These are phyloP conservation scores for Dactylellina cionopaga DNA, from an alignment of 2,329 filamentous ascomycete genomes.

Conservation along the genomic window DNA sequence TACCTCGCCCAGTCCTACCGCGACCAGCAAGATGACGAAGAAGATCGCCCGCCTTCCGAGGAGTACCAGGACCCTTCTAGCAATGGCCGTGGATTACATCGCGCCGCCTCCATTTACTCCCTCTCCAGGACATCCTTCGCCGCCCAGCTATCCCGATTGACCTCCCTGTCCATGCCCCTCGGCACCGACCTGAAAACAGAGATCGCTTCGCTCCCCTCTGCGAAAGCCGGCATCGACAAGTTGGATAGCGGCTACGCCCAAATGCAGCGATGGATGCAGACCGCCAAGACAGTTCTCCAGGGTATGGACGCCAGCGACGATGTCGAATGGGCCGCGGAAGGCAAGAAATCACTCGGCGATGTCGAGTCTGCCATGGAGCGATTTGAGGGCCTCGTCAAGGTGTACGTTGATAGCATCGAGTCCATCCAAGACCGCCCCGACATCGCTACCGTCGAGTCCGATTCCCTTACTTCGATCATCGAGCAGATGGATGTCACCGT, in stretches of 20 bases:
- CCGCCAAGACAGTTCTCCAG: conserved; percentile 86
- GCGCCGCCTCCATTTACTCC: conserved; percentile 90
- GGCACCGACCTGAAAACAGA: conserved; percentile 82
- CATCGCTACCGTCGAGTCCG: conserved; percentile 74
- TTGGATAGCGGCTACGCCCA: conserved; percentile 89
- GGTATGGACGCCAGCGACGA: conserved; percentile 95
- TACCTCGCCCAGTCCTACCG: conserved; percentile 48
- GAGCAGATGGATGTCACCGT: conserved; percentile 89
- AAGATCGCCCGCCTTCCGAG: conserved; percentile 28
- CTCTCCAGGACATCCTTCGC: conserved; percentile 91
- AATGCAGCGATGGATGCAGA: conserved; percentile 91
- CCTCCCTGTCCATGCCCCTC: conserved; percentile 86
- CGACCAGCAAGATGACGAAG: conserved; percentile 19
- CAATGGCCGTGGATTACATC: conserved; percentile 56
- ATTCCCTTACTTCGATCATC: conserved; percentile 79
- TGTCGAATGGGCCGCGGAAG: conserved; percentile 96
- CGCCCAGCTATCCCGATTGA: conserved; percentile 90
- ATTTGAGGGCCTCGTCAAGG: conserved; percentile 88
- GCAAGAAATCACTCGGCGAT: conserved; percentile 79
- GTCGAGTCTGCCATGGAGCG: conserved; percentile 78
- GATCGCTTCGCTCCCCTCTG: conserved; percentile 84
- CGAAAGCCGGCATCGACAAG: conserved; percentile 82
- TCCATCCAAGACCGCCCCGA: conserved; percentile 83
- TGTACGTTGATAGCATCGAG: conserved; percentile 94
- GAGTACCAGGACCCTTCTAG: conserved; percentile 18